phyloP scores from a whole-genome alignment of 768 basidiomycete genomes.

The Crepidotus variabilis region DNA sequence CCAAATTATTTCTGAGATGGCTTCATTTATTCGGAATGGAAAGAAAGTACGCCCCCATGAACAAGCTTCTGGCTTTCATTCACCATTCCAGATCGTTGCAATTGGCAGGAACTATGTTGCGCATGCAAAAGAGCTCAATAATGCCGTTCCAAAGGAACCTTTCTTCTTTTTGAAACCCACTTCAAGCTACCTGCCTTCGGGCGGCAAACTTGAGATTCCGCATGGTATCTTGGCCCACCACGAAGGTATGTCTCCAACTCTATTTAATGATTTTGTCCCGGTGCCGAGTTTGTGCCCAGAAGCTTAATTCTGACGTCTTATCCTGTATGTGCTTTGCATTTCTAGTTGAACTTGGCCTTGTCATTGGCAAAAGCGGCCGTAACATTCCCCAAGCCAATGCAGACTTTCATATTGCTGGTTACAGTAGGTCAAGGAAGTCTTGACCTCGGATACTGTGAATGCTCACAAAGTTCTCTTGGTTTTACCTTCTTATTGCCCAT shows the following conservation, averaged over 20 bases:
- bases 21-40: slow-evolving; percentile 33
- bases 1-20: slow-evolving; percentile 14
- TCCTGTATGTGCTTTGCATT: too few species aligned
- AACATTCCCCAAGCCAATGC: slow-evolving; percentile 76
- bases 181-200: slow-evolving; percentile 74
- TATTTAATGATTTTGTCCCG: too few species aligned
- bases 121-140: slow-evolving; percentile 90
- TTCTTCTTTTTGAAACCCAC: slow-evolving; percentile 99
- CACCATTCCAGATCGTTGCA: slow-evolving; percentile 72
- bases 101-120: slow-evolving; percentile 94
- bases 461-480: background rate
- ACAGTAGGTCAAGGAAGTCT: slow-evolving; percentile 52
- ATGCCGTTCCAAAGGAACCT: slow-evolving; percentile 86
- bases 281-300: too few species aligned
- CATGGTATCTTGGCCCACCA: slow-evolving; percentile 81
- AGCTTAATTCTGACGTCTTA: too few species aligned
- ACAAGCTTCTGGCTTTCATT: background rate
- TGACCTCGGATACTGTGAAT: background rate
- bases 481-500: background rate
- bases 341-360: slow-evolving; percentile 92
- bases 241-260: slow-evolving; percentile 57
- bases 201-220: slow-evolving; percentile 85
- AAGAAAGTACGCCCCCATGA: slow-evolving; percentile 27
- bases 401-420: slow-evolving; percentile 82
- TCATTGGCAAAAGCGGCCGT: slow-evolving; percentile 85